Base-by-base conservation (phyloP, 495 filamentous ascomycete genomes). In the Hypoxylon fuscum region DNA sequence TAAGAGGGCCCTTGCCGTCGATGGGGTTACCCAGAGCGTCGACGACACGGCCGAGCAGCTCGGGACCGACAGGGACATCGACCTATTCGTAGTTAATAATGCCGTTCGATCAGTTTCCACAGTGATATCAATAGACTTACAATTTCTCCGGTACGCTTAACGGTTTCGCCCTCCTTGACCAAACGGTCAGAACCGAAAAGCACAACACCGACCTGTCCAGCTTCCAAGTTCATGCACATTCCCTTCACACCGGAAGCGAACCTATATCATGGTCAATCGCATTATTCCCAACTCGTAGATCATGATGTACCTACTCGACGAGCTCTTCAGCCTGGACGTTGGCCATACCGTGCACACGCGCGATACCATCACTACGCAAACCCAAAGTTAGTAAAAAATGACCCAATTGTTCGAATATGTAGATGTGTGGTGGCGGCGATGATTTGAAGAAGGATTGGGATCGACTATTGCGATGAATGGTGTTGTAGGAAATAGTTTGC, bases 141-240 rank as follows among this genome's bases (percentile, higher is more conserved):
- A 85, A 98, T 98, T 83, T 97, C 86, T 79, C 95, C 95, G 71
- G 95, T 98, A 87, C 95, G 96, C 88, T 96, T 98, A 78, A 98
- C 95, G 62, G 91, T 96, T 85, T 98, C 96, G 72, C 95, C 95
- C 82, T 98, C 96, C 87, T 93, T 96, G 85, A 98, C 95, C 72
- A 97, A 87, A 91, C 95, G 93, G 84, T 98, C 95, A 73, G 95
- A 98, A 87, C 95, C 95, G 84, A 98, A 98, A 69, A 98, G 88
- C 87, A 98, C 95, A 69, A 98, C 95, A 96, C 95, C 95, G 80
- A 98, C 95, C 82, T 98, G 96, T 79, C 95, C 95, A 78, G 95
- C 95, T 83, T 98, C 95, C 77, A 98, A 86, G 88, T 98, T 98
- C 93, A 98, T 96, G 90, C 96, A 98, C 95, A 98, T 98, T 78